phyloP scores from a whole-genome alignment of 495 filamentous ascomycete species.

The Talaromyces stipitatus region DNA sequence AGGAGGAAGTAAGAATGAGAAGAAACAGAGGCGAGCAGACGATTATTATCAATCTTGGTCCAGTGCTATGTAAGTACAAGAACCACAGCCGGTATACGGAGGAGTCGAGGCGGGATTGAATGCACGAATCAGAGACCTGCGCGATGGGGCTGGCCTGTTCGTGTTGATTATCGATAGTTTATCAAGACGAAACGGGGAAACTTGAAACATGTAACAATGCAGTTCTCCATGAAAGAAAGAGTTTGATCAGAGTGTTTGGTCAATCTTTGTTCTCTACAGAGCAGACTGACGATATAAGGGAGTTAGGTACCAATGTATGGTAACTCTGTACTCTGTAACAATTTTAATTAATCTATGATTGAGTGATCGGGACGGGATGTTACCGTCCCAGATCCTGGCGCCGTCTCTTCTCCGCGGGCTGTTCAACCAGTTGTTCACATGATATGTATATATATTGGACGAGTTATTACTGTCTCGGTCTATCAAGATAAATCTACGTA shows the following conservation, averaged over 20 bases:
- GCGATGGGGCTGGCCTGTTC: not conserved
- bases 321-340: not conserved
- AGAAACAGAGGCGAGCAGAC: not conserved
- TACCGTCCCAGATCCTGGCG: not conserved
- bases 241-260: too few relatives aligned
- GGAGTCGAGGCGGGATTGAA: not conserved
- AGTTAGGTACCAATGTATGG: too few relatives aligned
- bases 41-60: too few relatives aligned
- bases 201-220: not conserved
- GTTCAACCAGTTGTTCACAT: not conserved
- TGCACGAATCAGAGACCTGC: not conserved
- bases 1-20: not conserved
- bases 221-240: too few relatives aligned
- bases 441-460: not conserved
- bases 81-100: not conserved
- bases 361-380: not conserved
- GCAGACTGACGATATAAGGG: too few relatives aligned
- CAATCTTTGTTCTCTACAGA: too few relatives aligned
- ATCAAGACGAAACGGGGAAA: not conserved
- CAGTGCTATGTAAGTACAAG: too few relatives aligned
- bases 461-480: not conserved
- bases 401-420: not conserved
- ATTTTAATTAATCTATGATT: too few relatives aligned
- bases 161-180: not conserved
- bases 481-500: too few relatives aligned